These are phyloP conservation scores for Closterium sp. DNA, from an alignment of 139 green algal genomes.

Conservation along the genomic window DNA sequence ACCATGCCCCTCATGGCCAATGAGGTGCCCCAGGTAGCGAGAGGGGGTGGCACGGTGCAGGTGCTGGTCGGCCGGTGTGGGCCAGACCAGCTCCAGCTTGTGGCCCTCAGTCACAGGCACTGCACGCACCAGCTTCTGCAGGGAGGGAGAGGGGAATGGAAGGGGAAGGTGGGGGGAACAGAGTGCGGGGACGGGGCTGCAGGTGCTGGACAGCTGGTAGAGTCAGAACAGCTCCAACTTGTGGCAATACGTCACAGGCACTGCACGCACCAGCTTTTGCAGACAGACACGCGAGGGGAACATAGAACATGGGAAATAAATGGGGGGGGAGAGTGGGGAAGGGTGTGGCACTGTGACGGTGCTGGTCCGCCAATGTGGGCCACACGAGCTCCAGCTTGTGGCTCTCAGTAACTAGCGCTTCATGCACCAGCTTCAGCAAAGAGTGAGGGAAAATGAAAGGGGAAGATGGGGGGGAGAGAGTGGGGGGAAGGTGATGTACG, in stretches of 20 bases:
- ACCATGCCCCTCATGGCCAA: constrained; percentile 84
- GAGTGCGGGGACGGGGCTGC: background rate
- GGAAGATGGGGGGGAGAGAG: no score
- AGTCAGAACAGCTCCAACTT: constrained; percentile 74
- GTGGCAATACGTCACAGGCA: constrained; percentile 75
- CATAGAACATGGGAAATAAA: background rate
- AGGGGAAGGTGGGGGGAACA: background rate
- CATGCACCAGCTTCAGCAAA: constrained; percentile 27
- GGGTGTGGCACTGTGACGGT: no score
- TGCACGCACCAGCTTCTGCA: constrained; percentile 44
- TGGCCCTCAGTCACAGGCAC: constrained; percentile 77
- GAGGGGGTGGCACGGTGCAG: constrained; percentile 63
- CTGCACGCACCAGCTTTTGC: constrained; percentile 45
- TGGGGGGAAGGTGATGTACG: background rate
- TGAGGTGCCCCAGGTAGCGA: constrained; percentile 75
- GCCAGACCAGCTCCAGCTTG: constrained; percentile 75
- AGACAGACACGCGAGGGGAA: background rate
- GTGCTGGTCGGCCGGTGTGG: constrained; percentile 54
- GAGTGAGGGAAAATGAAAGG: background rate
- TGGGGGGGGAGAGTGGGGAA: background rate
- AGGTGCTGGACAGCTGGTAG: background rate
- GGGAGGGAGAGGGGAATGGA: background rate
- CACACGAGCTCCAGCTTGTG: constrained; percentile 77
- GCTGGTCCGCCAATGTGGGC: no score
- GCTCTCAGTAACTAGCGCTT: constrained; percentile 71